Percentiles rank a stretch among this genome's conserved stretches.
Evolutionary conservation across 257 asterid genomes (phyloP).

Genomic region (Solanum acaule): DNA sequence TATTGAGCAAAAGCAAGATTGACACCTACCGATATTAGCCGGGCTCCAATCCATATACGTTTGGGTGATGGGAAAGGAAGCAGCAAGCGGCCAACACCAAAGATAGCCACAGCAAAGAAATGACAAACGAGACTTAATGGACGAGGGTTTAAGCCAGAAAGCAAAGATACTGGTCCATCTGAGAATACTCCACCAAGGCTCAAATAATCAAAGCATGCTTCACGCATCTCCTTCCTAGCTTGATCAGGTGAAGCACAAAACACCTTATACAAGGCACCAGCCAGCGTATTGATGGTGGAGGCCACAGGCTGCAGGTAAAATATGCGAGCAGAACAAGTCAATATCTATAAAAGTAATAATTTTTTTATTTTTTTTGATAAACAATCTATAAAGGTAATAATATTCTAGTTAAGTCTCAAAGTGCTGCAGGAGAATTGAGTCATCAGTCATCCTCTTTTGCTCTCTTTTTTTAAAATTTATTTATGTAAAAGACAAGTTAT

Average conservation of each 20-base stretch:
- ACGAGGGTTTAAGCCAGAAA: constrained; percentile 50
- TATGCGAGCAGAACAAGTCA: neutral
- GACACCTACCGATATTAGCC: constrained; percentile 25
- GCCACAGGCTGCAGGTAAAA: constrained; percentile 45
- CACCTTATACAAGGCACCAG: constrained; percentile 51
- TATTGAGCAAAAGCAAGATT: neutral
- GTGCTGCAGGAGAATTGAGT: neutral
- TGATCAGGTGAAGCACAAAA: constrained; percentile 51
- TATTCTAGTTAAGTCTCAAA: neutral
- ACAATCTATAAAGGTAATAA: neutral
- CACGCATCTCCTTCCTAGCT: constrained; percentile 59
- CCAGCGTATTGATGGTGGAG: constrained; percentile 48
- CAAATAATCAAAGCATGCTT: constrained; percentile 51
- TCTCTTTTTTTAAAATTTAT: neutral
- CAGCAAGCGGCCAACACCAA: constrained; percentile 50
- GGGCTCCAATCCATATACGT: constrained; percentile 43
- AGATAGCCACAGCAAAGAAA: constrained; percentile 53
- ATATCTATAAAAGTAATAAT: neutral
- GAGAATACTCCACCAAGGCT: constrained; percentile 56
- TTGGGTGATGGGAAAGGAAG: constrained; percentile 48
- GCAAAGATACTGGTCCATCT: constrained; percentile 44
- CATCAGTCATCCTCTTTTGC: neutral
- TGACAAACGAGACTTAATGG: constrained; percentile 49
- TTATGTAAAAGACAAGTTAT: neutral
- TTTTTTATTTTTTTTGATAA: no score